phyloP scores from a whole-genome alignment of 2,329 filamentous ascomycete genomes.

The Trichothecium sympodiale region DNA sequence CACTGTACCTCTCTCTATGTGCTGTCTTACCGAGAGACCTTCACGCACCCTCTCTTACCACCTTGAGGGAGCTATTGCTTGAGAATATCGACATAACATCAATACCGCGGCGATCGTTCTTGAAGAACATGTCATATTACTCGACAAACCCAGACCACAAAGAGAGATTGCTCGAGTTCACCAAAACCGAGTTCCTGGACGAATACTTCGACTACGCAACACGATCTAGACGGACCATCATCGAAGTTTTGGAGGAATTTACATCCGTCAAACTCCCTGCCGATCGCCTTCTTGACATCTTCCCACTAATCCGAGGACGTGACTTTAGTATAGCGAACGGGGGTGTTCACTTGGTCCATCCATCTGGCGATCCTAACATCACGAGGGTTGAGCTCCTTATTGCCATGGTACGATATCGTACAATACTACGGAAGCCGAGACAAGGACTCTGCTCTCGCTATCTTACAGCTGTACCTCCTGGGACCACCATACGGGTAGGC shows the following conservation, averaged over 20 bases:
- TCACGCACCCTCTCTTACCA: conserved; percentile 32
- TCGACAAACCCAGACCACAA: conserved; percentile 62
- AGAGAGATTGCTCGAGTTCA: conserved; percentile 76
- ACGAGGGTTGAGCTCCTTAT: conserved; percentile 61
- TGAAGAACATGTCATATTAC: conserved; percentile 66
- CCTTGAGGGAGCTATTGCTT: conserved; percentile 64
- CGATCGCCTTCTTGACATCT: conserved; percentile 56
- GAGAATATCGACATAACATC: conserved; percentile 83
- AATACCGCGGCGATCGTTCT: conserved; percentile 80
- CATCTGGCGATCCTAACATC: conserved; percentile 9
- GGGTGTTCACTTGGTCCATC: conserved; percentile 28
- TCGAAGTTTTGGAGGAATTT: conserved; percentile 90
- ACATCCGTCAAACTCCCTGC: conserved; percentile 72
- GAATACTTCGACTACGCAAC: conserved; percentile 96
- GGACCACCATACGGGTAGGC: conserved; percentile 49
- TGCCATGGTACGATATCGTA: conserved; percentile 85
- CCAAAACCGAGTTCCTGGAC: conserved; percentile 66
- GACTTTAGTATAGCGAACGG: conserved; percentile 89
- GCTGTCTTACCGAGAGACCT: conserved; percentile 21
- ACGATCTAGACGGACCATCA: conserved; percentile 75
- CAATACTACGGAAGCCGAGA: conserved; percentile 71
- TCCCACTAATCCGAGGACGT: conserved; percentile 76
- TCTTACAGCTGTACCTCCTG: conserved; percentile 51
- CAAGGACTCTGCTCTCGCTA: conserved; percentile 88
- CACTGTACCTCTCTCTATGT: conserved; percentile 40